A percentile compares a stretch with the other conserved stretches of the same genome.
Conservation (phyloP, 75 land plant genomes). For the Sequoiadendron giganteum region DNA sequence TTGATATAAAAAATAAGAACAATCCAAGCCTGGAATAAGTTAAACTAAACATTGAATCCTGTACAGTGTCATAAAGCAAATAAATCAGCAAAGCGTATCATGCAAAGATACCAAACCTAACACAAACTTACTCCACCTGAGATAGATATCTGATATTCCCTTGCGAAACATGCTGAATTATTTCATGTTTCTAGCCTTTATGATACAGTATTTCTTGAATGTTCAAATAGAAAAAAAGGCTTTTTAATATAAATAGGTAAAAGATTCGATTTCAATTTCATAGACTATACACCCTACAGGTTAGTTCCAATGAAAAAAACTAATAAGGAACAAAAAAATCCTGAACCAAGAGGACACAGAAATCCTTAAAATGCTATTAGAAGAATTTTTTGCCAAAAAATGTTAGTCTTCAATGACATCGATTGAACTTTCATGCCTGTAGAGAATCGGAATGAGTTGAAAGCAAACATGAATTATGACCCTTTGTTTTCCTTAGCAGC, state of each 20-base stretch:
- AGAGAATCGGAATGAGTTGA: background rate
- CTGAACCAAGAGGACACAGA: background rate
- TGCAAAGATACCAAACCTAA: background rate
- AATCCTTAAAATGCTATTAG: background rate
- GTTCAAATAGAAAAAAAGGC: background rate
- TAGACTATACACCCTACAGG: background rate
- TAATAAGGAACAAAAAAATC: background rate
- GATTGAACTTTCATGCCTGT: background rate
- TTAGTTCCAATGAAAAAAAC: background rate
- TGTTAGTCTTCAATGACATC: background rate
- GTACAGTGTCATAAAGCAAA: background rate
- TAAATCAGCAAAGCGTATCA: background rate
- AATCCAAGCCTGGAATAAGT: background rate
- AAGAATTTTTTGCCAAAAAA: background rate
- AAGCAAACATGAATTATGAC: background rate
- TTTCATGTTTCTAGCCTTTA: background rate
- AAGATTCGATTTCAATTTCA: background rate
- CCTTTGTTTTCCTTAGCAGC: slow-evolving; percentile 33
- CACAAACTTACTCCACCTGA: too few relatives aligned
- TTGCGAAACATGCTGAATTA: background rate
- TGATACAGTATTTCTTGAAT: background rate
- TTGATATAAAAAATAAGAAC: background rate
- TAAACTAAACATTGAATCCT: background rate
- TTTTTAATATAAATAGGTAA: background rate
- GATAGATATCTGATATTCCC: background rate